Base-by-base conservation (phyloP, 2,329 filamentous ascomycete genomes). In the Aspergillus pseudonomiae region DNA sequence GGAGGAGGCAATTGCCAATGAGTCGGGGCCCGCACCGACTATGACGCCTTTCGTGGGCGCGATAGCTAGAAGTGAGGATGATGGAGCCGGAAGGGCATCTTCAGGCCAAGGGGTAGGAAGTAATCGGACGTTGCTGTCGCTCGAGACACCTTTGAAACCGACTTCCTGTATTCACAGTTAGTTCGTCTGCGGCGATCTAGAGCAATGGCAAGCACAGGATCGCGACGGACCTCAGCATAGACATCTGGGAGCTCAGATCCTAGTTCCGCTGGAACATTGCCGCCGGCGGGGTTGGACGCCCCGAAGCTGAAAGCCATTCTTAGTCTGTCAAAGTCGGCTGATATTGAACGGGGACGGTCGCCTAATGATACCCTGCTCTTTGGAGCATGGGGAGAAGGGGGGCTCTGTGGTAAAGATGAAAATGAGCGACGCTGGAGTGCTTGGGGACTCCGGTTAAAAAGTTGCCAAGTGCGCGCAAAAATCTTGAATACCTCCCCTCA, bases 1-100 rank as follows among this genome's bases (percentile, higher is more conserved):
- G 16, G 94, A 96, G 3, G 86, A 89, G 39, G 92, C 88, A 63
- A 99, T 79, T 63, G 92, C 83, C 52, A 99, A 84, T 57, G 85
- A 85, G 71, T 96, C 89, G 43, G 94, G 94, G 19, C 92, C 91
- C 57, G 92, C 95, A 56, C 94, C 95, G 34, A 94, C 94, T 60
- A 97, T 83, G 26, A 99, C 84, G 46, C 93, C 93, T 77, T 88
- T 89, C 65, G 84, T 87, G 36, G 92, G 89, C 60, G 94, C 93
- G 68, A 98, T 86, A 74, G 90, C 91, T 65, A 99, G 84, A 43
- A 99, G 89, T 2, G 92, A 96, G 14, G 93, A 88, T 52, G 90
- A 93, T 5, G 91, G 83, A 2, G 90, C 83, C 36, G 95, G 94
- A 28, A 91, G 83, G 43, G 86, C 82, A 69, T 89, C 83, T 65